Conservation (phyloP, 176 grass and related monocot genomes). For the Oryza officinalis region DNA sequence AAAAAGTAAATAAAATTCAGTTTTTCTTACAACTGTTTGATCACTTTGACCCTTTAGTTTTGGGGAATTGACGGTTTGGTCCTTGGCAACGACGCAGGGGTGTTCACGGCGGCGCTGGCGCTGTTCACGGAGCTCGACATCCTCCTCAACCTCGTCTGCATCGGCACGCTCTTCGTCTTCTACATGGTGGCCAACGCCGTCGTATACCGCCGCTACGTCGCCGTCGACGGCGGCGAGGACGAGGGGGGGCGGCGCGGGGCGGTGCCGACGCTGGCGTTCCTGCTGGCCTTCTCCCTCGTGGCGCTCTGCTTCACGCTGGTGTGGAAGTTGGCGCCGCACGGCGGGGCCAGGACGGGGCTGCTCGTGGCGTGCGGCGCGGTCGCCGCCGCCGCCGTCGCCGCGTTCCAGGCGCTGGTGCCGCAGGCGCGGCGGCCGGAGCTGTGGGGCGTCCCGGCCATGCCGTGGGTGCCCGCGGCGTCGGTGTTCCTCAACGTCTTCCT, state of each 20-base stretch:
- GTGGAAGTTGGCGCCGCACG: constrained; percentile 53
- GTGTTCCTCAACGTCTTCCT: constrained; percentile 93
- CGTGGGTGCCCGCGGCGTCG: constrained; percentile 83
- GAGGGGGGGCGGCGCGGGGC: neutral
- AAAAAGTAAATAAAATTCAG: too few relatives aligned
- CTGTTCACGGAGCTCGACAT: constrained; percentile 86
- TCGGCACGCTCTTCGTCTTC: constrained; percentile 99
- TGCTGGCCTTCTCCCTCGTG: constrained; percentile 52
- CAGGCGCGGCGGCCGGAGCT: constrained; percentile 59
- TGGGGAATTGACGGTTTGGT: neutral
- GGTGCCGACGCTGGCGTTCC: constrained; percentile 63
- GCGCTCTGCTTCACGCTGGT: constrained; percentile 72
- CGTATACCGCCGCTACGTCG: constrained; percentile 79
- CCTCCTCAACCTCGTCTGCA: constrained; percentile 83
- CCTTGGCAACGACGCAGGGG: constrained; percentile 28
- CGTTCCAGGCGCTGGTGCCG: constrained; percentile 71
- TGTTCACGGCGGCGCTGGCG: constrained; percentile 80
- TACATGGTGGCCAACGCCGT: constrained; percentile 98
- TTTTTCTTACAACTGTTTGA: neutral
- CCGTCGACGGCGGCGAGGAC: neutral
- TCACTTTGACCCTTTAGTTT: neutral
- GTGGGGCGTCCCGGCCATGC: constrained; percentile 96
- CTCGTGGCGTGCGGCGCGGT: constrained; percentile 43
- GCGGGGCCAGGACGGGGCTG: constrained; percentile 28
- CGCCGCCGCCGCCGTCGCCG: constrained; percentile 44